phyloP scores from a whole-genome alignment of 2,329 filamentous ascomycete genomes.

The Talaromyces albobiverticillius region DNA sequence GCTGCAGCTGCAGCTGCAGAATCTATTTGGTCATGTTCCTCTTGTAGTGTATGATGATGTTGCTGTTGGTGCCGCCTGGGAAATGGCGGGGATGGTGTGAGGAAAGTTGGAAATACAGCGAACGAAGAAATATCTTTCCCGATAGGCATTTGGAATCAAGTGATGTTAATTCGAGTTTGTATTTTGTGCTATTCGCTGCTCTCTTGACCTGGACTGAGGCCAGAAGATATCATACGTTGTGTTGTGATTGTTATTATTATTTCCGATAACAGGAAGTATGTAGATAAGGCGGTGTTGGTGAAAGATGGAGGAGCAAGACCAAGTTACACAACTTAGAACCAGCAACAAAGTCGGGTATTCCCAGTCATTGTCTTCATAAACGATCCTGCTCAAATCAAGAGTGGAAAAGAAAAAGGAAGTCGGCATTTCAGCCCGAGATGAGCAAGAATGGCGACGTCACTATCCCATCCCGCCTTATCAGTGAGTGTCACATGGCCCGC shows the following conservation, averaged over 20 bases:
- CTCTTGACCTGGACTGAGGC: no score
- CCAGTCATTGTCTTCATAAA: not conserved
- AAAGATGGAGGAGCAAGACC: not conserved
- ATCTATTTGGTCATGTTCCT: not conserved
- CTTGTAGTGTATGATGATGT: not conserved
- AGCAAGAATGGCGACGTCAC: not conserved
- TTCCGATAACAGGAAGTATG: not conserved
- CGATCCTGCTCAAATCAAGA: not conserved
- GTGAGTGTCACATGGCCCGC: not conserved
- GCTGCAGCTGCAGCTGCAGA: not conserved
- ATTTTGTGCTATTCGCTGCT: no score
- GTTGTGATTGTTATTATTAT: not conserved
- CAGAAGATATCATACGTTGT: no score
- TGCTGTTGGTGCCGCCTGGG: slow-evolving; percentile 29
- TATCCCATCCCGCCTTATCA: not conserved
- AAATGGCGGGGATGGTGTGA: slow-evolving; percentile 40
- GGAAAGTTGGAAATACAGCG: slow-evolving; percentile 10
- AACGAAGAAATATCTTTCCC: not conserved
- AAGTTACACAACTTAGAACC: no score
- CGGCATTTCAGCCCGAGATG: not conserved
- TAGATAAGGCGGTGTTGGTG: no score
- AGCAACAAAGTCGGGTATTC: not conserved
- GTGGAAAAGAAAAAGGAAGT: not conserved
- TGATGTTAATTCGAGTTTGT: not conserved
- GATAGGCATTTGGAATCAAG: slow-evolving; percentile 6